Conservation (phyloP, 2,329 filamentous ascomycete species). For the Aspergillus viridinutans region DNA sequence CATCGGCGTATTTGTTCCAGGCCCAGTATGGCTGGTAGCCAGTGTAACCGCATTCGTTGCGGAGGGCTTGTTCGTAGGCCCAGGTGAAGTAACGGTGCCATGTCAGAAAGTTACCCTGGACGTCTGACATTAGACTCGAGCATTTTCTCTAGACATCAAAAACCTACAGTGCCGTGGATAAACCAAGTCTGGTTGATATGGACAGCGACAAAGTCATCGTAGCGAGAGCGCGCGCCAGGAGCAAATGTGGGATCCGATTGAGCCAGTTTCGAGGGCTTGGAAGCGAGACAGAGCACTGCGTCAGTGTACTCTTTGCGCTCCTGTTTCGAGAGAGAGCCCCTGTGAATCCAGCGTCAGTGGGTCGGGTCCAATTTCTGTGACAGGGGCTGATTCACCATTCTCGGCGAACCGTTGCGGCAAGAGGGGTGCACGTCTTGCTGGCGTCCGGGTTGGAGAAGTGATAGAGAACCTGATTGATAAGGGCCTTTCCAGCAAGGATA, state of each 20-base stretch:
- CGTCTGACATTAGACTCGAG: background rate
- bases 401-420: background rate
- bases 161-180: conserved; percentile 39
- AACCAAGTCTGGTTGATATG: conserved; percentile 47
- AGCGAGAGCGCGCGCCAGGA: conserved; percentile 45
- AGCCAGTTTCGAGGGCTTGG: background rate
- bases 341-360: background rate
- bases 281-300: conserved; percentile 33
- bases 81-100: conserved; percentile 45
- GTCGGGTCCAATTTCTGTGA: background rate
- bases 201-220: conserved; percentile 49
- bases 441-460: background rate
- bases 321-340: background rate
- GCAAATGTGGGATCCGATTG: conserved; percentile 21
- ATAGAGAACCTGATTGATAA: conserved; percentile 5
- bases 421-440: conserved; percentile 1
- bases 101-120: conserved; percentile 33
- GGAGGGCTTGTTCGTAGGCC: conserved; percentile 42
- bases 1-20: conserved; percentile 31
- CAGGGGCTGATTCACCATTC: background rate
- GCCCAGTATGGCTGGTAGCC: conserved; percentile 44
- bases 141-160: background rate
- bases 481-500: conserved; percentile 6
- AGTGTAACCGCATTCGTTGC: conserved; percentile 43
- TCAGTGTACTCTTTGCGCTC: conserved; percentile 37